phyloP scores from a whole-genome alignment of 2,329 filamentous ascomycete species.

The Lachnellula arida region DNA sequence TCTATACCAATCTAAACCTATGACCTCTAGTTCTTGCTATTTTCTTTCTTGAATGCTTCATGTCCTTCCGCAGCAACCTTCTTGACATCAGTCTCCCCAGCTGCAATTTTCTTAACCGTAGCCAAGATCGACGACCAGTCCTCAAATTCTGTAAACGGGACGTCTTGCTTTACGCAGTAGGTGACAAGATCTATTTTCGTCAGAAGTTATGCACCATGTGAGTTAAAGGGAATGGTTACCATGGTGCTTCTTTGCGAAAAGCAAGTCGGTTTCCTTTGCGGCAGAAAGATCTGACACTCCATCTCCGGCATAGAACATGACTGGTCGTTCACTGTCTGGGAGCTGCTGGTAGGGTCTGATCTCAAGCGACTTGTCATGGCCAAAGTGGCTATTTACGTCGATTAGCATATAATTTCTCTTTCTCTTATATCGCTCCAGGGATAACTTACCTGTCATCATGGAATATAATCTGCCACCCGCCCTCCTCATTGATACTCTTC shows the following conservation, averaged over 20 bases:
- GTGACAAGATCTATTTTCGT: conserved; percentile 66
- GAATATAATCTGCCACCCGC: conserved; percentile 83
- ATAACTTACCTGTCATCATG: conserved; percentile 70
- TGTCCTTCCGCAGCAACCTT: conserved; percentile 52
- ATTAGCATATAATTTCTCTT: neutral
- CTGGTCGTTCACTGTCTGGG: conserved; percentile 63
- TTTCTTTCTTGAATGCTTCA: conserved; percentile 23
- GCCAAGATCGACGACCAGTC: conserved; percentile 76
- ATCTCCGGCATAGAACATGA: conserved; percentile 91
- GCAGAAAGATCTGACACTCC: conserved; percentile 91
- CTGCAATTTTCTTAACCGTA: conserved; percentile 72
- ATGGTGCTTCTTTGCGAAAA: conserved; percentile 89
- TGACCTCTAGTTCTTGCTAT: conserved; percentile 7
- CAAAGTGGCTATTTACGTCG: conserved; percentile 51
- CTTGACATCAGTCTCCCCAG: conserved; percentile 64
- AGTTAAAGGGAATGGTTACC: conserved; percentile 46
- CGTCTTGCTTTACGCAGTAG: conserved; percentile 78
- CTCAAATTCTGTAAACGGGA: conserved; percentile 84
- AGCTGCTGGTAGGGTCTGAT: conserved; percentile 81
- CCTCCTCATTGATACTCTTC: conserved; percentile 71
- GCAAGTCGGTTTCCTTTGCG: conserved; percentile 83
- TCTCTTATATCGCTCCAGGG: neutral
- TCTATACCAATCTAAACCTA: neutral
- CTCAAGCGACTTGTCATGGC: conserved; percentile 94
- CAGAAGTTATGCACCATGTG: conserved; percentile 15